Conservation (phyloP, 23 red algal genomes). For the Gracilaria gracilis region DNA sequence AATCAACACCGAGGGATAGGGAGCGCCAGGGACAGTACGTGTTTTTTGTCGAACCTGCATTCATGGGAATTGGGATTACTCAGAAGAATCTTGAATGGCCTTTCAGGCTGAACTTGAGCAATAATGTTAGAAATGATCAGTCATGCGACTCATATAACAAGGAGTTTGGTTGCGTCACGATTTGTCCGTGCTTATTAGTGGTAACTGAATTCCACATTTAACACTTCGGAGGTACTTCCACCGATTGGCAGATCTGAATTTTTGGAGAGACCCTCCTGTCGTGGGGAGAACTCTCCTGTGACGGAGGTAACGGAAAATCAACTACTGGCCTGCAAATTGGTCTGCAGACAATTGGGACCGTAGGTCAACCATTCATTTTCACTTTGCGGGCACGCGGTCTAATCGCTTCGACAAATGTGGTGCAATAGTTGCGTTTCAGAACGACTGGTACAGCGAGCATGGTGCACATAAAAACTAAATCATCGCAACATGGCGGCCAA, state of each 20-base stretch:
- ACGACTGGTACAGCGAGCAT: background rate
- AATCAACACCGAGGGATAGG: background rate
- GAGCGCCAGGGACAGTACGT: background rate
- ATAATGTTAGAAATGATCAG: background rate
- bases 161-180: background rate
- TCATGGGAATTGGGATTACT: background rate
- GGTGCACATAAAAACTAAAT: background rate
- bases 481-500: background rate
- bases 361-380: background rate
- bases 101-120: background rate
- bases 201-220: background rate
- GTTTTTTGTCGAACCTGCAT: background rate
- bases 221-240: background rate
- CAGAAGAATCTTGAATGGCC: background rate
- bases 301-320: background rate
- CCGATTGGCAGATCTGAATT: background rate
- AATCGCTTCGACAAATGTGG: background rate
- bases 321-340: background rate
- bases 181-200: background rate
- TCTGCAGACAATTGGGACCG: background rate
- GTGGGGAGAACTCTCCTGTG: background rate
- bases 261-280: background rate
- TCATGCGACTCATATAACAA: background rate
- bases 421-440: background rate
- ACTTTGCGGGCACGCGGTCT: background rate